Evolutionary conservation across 345 rosid species (phyloP), one percentile per base, ranked within the genome.

Genomic region (Aethionema arabicum): DNA sequence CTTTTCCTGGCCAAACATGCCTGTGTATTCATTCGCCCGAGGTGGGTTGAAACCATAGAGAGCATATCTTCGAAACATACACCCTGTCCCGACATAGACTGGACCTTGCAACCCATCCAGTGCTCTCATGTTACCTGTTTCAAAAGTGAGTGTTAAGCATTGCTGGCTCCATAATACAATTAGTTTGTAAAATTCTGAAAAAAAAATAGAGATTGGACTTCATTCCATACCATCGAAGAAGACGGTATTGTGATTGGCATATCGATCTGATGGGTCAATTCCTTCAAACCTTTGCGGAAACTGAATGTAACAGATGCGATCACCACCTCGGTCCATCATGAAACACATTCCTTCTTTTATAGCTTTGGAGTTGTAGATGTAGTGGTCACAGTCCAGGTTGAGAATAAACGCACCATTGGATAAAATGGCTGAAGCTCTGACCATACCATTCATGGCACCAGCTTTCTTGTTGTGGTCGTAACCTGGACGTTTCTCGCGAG

Each of bases 321-420:
- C 96, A 5, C 98, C 98, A 0, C 98, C 96, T 2, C 98, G 91
- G 62, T 91, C 98, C 98, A 91, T 91, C 98, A 91, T 91, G 72
- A 91, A 91, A 68, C 98, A 91, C 84, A 91, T 88, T 13, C 96
- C 98, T 52, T 91, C 98, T 62, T 67, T 84, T 71, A 90, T 80
- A 41, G 97, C 95, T 42, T 66, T 60, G 27, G 81, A 83, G 60
- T 90, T 90, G 70, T 82, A 87, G 51, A 90, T 47, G 71, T 90
- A 90, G 66, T 90, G 97, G 66, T 90, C 97, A 73, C 97, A 90
- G 42, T 90, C 97, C 54, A 90, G 61, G 64, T 90, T 90, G 40
- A 90, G 84, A 42, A 90, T 90, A 59, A 87, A 90, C 0, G 97
- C 86, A 5, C 97, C 97, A 47, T 90, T 88, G 8, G 98, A 86